Evolutionary conservation across 305 asterid species (phyloP).

Genomic region (Fraxinus ornus): DNA sequence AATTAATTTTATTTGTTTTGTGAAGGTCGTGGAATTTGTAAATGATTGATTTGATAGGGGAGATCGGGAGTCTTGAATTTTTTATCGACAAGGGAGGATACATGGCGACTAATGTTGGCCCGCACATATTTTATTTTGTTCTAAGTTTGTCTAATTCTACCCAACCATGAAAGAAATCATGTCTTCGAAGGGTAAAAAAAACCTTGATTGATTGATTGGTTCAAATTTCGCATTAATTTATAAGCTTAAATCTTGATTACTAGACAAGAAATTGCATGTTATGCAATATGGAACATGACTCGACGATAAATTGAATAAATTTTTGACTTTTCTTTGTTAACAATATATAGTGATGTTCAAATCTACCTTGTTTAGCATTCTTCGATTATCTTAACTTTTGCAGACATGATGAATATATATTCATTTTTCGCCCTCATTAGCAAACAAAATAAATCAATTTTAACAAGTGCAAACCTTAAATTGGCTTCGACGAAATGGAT

Average conservation of each 20-base stretch:
- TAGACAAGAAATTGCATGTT: slow-evolving; percentile 30
- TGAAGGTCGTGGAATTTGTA: slow-evolving; percentile 1
- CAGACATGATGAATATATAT: neutral
- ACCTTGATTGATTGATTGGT: slow-evolving; percentile 29
- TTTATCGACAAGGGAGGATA: neutral
- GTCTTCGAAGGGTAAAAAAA: slow-evolving; percentile 23
- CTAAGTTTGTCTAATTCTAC: slow-evolving; percentile 18
- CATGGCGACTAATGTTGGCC: neutral
- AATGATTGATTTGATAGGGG: neutral
- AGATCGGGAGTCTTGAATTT: neutral
- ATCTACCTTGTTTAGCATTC: neutral
- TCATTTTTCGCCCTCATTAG: neutral
- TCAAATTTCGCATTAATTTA: slow-evolving; percentile 15
- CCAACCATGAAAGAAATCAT: slow-evolving; percentile 28
- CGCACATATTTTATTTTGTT: neutral
- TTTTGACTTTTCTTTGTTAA: neutral
- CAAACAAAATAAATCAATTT: slow-evolving; percentile 12
- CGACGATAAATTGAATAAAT: neutral
- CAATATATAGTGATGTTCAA: neutral
- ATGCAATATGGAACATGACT: neutral
- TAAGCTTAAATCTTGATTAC: neutral
- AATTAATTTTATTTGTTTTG: neutral
- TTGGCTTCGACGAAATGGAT: neutral
- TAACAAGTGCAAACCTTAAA: slow-evolving; percentile 13
- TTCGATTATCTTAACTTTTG: neutral